Conservation (phyloP, 257 asterid genomes). For the Penstemon eatonii region DNA sequence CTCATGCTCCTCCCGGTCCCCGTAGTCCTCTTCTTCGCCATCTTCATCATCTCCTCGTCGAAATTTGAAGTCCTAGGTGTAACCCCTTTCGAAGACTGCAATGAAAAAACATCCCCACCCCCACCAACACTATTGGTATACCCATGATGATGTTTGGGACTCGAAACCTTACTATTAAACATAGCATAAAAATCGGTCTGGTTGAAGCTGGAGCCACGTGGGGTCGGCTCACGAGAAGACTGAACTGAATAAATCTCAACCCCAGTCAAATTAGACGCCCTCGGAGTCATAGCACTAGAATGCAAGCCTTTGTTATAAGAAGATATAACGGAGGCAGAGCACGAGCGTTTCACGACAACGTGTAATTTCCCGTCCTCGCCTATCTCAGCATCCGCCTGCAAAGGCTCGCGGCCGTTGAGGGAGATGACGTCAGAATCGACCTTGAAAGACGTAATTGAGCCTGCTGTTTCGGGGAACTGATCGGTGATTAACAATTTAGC, state of each 20-base stretch:
- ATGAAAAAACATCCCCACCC: constrained; percentile 63
- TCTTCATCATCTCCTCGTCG: constrained; percentile 78
- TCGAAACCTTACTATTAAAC: constrained; percentile 73
- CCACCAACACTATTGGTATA: constrained; percentile 63
- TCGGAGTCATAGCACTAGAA: constrained; percentile 60
- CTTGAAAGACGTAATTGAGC: constrained; percentile 67
- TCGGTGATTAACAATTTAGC: constrained; percentile 70
- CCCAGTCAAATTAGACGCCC: constrained; percentile 81
- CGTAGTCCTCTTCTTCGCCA: constrained; percentile 40
- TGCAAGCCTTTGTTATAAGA: constrained; percentile 50
- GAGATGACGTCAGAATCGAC: constrained; percentile 89
- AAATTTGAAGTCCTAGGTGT: constrained; percentile 86
- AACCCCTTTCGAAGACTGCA: constrained; percentile 78
- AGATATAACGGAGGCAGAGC: constrained; percentile 53
- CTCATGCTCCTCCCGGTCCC: constrained; percentile 71
- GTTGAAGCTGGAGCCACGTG: constrained; percentile 81
- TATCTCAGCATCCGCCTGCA: constrained; percentile 85
- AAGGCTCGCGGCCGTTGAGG: constrained; percentile 73
- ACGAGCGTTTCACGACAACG: constrained; percentile 69
- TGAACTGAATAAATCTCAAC: constrained; percentile 91
- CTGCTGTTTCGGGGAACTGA: constrained; percentile 89
- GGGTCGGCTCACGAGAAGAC: constrained; percentile 85
- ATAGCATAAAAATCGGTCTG: constrained; percentile 86
- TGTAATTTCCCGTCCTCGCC: constrained; percentile 89
- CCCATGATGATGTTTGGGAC: constrained; percentile 64